phyloP scores from a whole-genome alignment of 2,329 filamentous ascomycete species.

The Coleophoma eucalyptorum region DNA sequence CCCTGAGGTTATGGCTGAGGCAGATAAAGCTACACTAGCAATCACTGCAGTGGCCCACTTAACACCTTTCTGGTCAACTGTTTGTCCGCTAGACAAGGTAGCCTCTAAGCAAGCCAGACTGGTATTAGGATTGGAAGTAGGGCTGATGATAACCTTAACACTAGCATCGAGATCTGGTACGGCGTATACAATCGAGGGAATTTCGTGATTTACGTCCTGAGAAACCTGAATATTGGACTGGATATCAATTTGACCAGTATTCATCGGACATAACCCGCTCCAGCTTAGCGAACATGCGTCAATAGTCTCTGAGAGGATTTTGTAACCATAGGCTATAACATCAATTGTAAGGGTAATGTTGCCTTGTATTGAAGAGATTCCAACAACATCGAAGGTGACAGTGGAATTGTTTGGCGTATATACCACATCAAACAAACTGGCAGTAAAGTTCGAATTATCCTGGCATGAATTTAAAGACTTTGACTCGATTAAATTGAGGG shows the following conservation, averaged over 20 bases:
- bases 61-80: slow-evolving; percentile 82
- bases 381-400: slow-evolving; percentile 70
- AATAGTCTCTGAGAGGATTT: slow-evolving; percentile 61
- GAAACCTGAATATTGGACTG: slow-evolving; percentile 46
- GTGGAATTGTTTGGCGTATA: slow-evolving; percentile 74
- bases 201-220: slow-evolving; percentile 49
- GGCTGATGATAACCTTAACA: slow-evolving; percentile 76
- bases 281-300: slow-evolving; percentile 72
- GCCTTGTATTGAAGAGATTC: slow-evolving; percentile 78
- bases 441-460: slow-evolving; percentile 79
- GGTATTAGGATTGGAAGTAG: slow-evolving; percentile 40
- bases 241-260: slow-evolving; percentile 73
- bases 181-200: slow-evolving; percentile 85
- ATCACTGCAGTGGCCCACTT: slow-evolving; percentile 89
- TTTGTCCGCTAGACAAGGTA: slow-evolving; percentile 83
- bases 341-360: slow-evolving; percentile 75
- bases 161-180: slow-evolving; percentile 89
- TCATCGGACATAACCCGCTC: slow-evolving; percentile 74
- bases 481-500: no score
- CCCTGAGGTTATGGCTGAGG: slow-evolving; percentile 85
- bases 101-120: slow-evolving; percentile 85
- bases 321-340: slow-evolving; percentile 79
- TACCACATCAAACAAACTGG: slow-evolving; percentile 81
- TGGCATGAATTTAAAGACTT: no score
- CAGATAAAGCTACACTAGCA: slow-evolving; percentile 75